Conservation (phyloP, 2,329 filamentous ascomycete species). For the Penicillium sp. region DNA sequence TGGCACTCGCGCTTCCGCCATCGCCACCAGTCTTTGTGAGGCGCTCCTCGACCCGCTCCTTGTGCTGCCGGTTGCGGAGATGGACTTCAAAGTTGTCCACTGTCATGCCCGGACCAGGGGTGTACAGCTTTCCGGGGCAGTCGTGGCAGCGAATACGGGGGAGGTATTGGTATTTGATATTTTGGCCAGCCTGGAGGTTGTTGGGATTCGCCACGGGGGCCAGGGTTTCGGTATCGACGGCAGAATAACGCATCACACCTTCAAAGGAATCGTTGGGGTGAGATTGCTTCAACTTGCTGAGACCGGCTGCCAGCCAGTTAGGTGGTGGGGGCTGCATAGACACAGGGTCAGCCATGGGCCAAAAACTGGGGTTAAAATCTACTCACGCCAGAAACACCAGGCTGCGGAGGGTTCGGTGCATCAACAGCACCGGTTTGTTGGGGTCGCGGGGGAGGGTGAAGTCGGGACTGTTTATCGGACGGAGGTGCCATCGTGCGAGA, state of each 20-base stretch:
- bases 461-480: constrained; percentile 34
- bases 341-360: constrained; percentile 19
- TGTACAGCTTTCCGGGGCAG: constrained; percentile 92
- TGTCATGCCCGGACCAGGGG: constrained; percentile 78
- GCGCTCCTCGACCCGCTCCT: constrained; percentile 64
- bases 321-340: constrained; percentile 71
- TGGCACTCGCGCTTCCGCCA: constrained; percentile 17
- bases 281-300: constrained; percentile 66
- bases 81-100: constrained; percentile 92
- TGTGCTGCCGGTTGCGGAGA: constrained; percentile 78
- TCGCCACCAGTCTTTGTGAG: constrained; percentile 32
- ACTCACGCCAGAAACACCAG: constrained; percentile 48
- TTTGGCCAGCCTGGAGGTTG: constrained; percentile 54
- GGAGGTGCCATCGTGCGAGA: constrained; percentile 55
- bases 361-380: constrained; percentile 25
- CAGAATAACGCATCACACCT: constrained; percentile 84
- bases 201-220: constrained; percentile 58
- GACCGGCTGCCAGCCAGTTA: constrained; percentile 75
- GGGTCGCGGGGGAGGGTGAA: constrained; percentile 28
- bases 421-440: constrained; percentile 49
- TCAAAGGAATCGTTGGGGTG: constrained; percentile 86
- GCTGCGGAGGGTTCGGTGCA: constrained; percentile 44
- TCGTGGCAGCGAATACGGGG: constrained; percentile 89
- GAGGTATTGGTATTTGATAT: constrained; percentile 76
- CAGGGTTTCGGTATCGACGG: constrained; percentile 71